Evolutionary conservation across 2,329 filamentous ascomycete genomes (phyloP).

Genomic region (Diplodia mutila): DNA sequence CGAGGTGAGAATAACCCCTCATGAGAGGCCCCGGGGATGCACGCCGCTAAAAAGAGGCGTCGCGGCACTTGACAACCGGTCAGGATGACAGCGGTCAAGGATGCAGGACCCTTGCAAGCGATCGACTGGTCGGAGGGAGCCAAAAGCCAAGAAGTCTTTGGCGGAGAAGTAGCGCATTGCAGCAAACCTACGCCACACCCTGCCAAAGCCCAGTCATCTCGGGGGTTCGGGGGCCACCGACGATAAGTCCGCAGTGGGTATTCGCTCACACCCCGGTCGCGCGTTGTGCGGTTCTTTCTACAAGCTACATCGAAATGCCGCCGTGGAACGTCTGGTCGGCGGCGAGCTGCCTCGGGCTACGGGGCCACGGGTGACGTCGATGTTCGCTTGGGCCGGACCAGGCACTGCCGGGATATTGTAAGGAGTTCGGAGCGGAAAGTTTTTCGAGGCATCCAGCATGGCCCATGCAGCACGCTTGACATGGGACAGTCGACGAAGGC

Average conservation of each 20-base stretch:
- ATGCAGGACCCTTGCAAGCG: constrained; percentile 9
- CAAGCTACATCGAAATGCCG: not conserved
- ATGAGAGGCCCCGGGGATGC: constrained; percentile 11
- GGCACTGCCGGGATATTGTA: constrained; percentile 19
- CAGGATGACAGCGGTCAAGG: constrained; percentile 10
- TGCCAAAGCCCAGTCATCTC: constrained; percentile 14
- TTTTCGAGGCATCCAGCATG: constrained; percentile 2
- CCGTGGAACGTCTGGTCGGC: constrained; percentile 14
- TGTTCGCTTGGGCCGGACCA: constrained; percentile 7
- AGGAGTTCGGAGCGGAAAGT: not conserved
- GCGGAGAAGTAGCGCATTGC: constrained; percentile 8
- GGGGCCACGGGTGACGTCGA: constrained; percentile 9
- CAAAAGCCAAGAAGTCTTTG: constrained; percentile 5
- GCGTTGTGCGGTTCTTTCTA: too few relatives aligned
- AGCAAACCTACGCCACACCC: constrained; percentile 17
- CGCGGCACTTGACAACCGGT: constrained; percentile 13
- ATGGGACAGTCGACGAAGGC: too few relatives aligned
- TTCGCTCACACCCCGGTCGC: not conserved
- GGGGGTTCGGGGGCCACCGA: not conserved
- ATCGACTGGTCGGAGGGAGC: constrained; percentile 11
- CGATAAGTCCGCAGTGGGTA: constrained; percentile 5
- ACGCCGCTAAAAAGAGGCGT: constrained; percentile 20
- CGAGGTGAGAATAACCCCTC: constrained; percentile 20
- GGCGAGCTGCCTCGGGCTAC: not conserved
- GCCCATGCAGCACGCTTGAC: not conserved